Conservation (phyloP, 352 stramenopile species). For the Pythium insidiosum region DNA sequence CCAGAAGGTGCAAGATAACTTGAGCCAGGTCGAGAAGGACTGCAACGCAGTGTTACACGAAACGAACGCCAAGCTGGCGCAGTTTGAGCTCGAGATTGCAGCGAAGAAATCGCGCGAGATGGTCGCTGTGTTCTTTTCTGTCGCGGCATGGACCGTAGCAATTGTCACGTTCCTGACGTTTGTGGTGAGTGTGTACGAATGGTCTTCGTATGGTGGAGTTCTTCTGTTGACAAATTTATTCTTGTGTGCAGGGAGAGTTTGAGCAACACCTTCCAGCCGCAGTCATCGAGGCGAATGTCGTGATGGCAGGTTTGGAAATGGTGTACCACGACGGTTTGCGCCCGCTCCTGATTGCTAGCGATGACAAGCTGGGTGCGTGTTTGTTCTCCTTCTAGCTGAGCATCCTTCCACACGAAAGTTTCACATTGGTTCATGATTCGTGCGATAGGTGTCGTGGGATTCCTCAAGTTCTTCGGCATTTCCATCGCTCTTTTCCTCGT, state of each 20-base stretch:
- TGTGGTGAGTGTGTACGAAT: constrained; percentile 16
- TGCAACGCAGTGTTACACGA: constrained; percentile 22
- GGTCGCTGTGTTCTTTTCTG: constrained; percentile 29
- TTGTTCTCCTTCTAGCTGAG: no score
- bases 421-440: background rate
- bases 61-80: constrained; percentile 22
- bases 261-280: constrained; percentile 22
- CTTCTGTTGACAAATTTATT: background rate
- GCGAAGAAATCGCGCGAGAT: constrained; percentile 32
- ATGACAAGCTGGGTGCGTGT: constrained; percentile 17
- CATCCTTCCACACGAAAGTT: no score
- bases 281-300: constrained; percentile 24
- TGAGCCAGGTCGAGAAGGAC: constrained; percentile 43
- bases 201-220: no score
- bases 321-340: constrained; percentile 25
- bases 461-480: constrained; percentile 26
- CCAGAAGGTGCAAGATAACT: constrained; percentile 60
- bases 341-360: constrained; percentile 24
- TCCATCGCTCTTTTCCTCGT: constrained; percentile 32
- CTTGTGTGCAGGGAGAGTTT: constrained; percentile 25
- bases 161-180: constrained; percentile 34
- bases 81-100: constrained; percentile 30
- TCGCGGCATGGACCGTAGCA: constrained; percentile 34
- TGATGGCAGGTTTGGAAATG: constrained; percentile 28
- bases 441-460: constrained; percentile 15